Base-by-base conservation (phyloP, 805 yeast species). In the Kluyveromyces nonfermentans region DNA sequence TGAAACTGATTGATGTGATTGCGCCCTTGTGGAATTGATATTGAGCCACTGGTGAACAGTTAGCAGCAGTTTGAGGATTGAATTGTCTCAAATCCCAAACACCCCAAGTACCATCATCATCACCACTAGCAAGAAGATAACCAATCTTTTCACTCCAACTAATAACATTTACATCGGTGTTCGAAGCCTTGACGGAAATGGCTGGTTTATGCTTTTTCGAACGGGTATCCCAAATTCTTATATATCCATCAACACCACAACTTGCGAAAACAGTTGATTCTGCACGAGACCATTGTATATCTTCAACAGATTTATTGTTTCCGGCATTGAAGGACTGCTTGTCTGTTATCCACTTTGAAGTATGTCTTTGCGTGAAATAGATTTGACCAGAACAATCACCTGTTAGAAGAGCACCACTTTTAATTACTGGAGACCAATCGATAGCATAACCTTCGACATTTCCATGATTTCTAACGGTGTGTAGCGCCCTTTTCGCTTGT, bases 91-190 rank as follows among this genome's bases (percentile, higher is more conserved):
- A 72, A 69, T 93, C 98, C 98, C 98, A 93, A 37, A 93, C 93
- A 36, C 95, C 88, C 96, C 97, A 93, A 25, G 80, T 68, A 50
- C 98, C 98, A 63, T 89, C 96, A 64, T 93, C 98, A 60, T 93
- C 96, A 54, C 98, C 98, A 40, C 93, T 80, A 0, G 97, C 97
- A 44, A 93, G 71, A 57, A 93, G 70, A 59, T 90, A 88, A 56
- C 82, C 82, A 51, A 89, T 82, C 60, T 85, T 84, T 49, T 75
- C 77, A 67, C 90, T 85, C 98, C 98, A 93, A 42, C 96, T 85
- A 62, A 93, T 83, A 43, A 93, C 98, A 58, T 93, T 93, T 50
- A 93, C 85, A 63, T 93, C 98, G 1, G 85, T 71, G 18, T 70
- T 66, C 12, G 95, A 79, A 0, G 96, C 97, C 45, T 66, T 71